Percentiles rank a stretch among this genome's conserved stretches.
These are phyloP conservation scores for Acanthamoeba triangularis DNA, from an alignment of 208 protist genomes.

Conservation along the genomic window DNA sequence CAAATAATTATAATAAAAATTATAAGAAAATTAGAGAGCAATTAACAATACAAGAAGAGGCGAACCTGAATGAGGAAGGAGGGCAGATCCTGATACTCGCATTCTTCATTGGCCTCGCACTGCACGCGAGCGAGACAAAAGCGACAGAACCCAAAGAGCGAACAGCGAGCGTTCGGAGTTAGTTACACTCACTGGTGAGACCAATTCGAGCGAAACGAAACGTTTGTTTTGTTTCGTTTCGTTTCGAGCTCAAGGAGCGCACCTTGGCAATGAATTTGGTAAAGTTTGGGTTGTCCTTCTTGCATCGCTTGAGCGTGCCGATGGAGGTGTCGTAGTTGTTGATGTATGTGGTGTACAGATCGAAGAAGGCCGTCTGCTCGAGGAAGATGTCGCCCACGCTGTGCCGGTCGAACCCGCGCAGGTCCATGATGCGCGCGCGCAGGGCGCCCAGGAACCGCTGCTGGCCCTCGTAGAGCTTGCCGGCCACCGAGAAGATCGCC, in stretches of 20 bases:
- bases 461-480: slow-evolving; percentile 21
- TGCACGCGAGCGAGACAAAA: background rate
- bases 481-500: slow-evolving; percentile 63
- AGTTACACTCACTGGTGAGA: background rate
- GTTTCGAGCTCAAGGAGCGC: background rate
- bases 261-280: slow-evolving; percentile 35
- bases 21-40: no score
- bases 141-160: background rate
- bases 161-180: background rate
- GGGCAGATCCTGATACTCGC: slow-evolving; percentile 61
- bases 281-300: background rate
- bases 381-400: slow-evolving; percentile 63
- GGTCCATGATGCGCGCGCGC: background rate
- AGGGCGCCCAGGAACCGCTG: slow-evolving; percentile 20
- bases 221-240: no score
- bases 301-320: slow-evolving; percentile 47
- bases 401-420: background rate
- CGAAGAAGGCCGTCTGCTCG: slow-evolving; percentile 68
- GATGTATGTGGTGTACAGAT: slow-evolving; percentile 52
- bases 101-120: slow-evolving; percentile 54
- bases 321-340: slow-evolving; percentile 64
- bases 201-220: background rate
- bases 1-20: background rate
- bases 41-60: background rate
- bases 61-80: slow-evolving; percentile 62